Base-by-base conservation (phyloP, 2,329 filamentous ascomycete species). In the Pseudogymnoascus sp. region DNA sequence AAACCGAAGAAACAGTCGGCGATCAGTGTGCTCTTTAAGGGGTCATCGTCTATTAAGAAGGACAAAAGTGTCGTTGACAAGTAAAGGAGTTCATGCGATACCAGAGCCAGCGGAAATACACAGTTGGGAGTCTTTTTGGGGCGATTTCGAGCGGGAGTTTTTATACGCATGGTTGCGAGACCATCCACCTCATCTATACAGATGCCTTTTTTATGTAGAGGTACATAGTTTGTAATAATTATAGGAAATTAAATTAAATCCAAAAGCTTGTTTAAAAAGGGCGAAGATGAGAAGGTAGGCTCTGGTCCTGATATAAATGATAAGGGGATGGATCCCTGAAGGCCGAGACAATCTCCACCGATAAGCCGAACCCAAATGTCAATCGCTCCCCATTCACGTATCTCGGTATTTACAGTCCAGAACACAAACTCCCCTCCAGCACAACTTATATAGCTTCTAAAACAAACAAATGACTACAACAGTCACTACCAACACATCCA, bases 171-270 rank as follows among this genome's bases (percentile, higher is more conserved):
- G 45, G 45, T 55, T 55, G 45, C 45, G 45, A 55, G 45, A 55
- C 45, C 45, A 55, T 55, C 25, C 45, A 55, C 45, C 42, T 55
- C 25, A 55, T 55, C 45, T 55, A 55, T 55, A 55, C 45, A 55
- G 45, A 55, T 55, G 45, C 25, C 45, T 55, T 55, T 55, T 49
- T 55, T 55, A 33, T 55, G 33, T 55, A 55, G 45, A 55, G 45
- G 45, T 55, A 55, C 8, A 55, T 55, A 55, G 19, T 33, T 55
- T 55, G 45, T 55, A 55, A 55, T 33, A 33, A 55, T 12, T 55
- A 55, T 4, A 33, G 45, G 45, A 19, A 55, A 2, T 55, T 16
- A 19, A 19, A 19, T 19, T 19, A 55, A 55, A 30, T 52, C 45
- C 25, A 33, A 19, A 30, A 6, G n/a, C n/a, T 30, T 30, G n/a